Percentiles rank a stretch among this genome's conserved stretches.
Conservation (phyloP, 2,329 filamentous ascomycete genomes). For the Hymenoscyphus linearis region DNA sequence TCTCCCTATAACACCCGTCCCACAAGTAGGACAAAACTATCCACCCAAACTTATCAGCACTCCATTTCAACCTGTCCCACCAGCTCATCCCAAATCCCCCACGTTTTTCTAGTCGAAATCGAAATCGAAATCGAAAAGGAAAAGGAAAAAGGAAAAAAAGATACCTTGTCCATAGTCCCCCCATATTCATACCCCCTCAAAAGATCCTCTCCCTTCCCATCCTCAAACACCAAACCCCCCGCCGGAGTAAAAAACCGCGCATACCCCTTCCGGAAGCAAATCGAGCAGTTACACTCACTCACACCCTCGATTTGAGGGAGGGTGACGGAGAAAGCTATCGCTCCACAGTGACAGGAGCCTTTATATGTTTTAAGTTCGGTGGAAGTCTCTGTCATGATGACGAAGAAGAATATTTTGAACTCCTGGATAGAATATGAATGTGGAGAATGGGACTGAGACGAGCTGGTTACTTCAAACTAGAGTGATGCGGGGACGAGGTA, state of each 20-base stretch:
- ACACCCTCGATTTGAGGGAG: conserved; percentile 53
- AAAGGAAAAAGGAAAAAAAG: conserved; percentile 31
- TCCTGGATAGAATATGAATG: neutral
- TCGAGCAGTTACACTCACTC: conserved; percentile 61
- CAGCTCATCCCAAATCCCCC: too few relatives aligned
- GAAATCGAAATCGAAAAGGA: neutral
- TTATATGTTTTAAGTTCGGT: conserved; percentile 35
- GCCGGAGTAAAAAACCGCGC: conserved; percentile 34
- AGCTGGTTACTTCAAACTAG: too few relatives aligned
- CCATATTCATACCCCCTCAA: conserved; percentile 42
- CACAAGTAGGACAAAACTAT: conserved; percentile 50
- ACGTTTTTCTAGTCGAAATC: neutral
- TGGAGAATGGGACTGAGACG: too few relatives aligned
- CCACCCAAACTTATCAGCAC: neutral
- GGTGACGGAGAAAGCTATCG: conserved; percentile 46
- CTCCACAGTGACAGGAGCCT: conserved; percentile 54
- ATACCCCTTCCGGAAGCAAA: conserved; percentile 49
- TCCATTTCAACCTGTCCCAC: neutral
- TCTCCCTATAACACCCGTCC: conserved; percentile 37
- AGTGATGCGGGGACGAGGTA: too few relatives aligned
- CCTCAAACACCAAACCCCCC: conserved; percentile 40
- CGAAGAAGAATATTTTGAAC: too few relatives aligned
- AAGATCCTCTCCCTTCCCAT: conserved; percentile 43
- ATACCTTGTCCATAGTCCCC: conserved; percentile 36
- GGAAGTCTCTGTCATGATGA: neutral